Percentiles rank a stretch among this genome's conserved stretches.
These are phyloP conservation scores for Artemisia argyi DNA, from an alignment of 129 eudicot genomes.

Conservation along the genomic window DNA sequence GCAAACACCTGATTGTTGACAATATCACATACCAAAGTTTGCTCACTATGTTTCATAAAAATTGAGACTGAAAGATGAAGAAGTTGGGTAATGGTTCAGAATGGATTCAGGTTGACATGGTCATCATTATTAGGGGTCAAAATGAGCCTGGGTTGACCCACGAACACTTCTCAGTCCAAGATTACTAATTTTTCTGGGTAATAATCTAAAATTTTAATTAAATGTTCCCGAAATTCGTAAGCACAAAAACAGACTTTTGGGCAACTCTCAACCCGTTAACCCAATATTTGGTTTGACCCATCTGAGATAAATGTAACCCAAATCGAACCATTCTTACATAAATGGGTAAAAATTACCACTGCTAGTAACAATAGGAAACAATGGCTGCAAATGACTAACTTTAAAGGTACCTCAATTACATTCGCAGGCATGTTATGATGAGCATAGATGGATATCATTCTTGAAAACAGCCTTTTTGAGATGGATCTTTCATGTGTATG, in stretches of 20 bases:
- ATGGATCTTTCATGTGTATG: slow-evolving; percentile 80
- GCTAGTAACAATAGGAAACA: not conserved
- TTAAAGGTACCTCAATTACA: slow-evolving; percentile 59
- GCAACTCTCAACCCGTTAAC: not conserved
- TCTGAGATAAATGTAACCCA: not conserved
- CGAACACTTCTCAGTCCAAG: not conserved
- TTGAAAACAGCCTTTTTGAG: slow-evolving; percentile 73
- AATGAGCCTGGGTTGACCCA: not conserved
- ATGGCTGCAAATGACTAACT: not conserved
- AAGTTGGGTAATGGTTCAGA: not conserved
- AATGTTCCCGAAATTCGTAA: not conserved
- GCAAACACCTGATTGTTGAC: slow-evolving; percentile 68
- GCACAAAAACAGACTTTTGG: not conserved
- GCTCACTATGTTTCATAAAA: not conserved
- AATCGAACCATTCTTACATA: not conserved
- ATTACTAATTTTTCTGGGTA: not conserved
- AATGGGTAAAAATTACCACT: not conserved
- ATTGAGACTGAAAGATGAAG: not conserved
- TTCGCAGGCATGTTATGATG: slow-evolving; percentile 58
- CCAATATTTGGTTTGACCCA: not conserved
- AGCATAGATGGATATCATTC: slow-evolving; percentile 61
- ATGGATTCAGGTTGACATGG: not conserved
- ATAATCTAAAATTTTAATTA: not conserved
- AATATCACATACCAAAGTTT: not conserved
- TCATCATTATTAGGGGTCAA: not conserved